Base-by-base conservation (phyloP, 345 rosid genomes). In the Fremontodendron californicum region DNA sequence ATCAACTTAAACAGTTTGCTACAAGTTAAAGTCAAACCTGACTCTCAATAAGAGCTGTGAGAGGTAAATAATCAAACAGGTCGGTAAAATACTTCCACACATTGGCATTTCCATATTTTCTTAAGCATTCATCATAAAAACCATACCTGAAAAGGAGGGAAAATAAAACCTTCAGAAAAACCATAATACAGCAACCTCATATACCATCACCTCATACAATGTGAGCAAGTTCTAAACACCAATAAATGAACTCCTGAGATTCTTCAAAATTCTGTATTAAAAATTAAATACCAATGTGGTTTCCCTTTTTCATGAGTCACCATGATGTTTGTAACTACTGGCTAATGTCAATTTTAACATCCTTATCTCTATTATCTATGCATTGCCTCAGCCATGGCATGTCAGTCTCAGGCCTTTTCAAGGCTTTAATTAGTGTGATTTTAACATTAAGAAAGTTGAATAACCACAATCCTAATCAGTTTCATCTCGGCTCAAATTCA, bases 51-150 rank as follows among this genome's bases (percentile, higher is more conserved):
- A 92, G 35, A n/a, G n/a, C n/a, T n/a, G n/a, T n/a, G n/a, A n/a
- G n/a, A n/a, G n/a, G 1, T 65, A 94, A 90, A 79, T 94, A 94
- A 84, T 94, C 97, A 76, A 94, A 94, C 78, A 92, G 90, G 78
- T 92, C 97, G 0, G 98, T 94, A 75, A 94, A 94, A 62, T 91
- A 82, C 88, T 94, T 94, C 98, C 98, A 94, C 18, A 94, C 98
- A 79, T 94, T 93, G 27, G 97, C 97, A 85, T 94, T 94, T 84
- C 98, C 98, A 70, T 94, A 94, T 83, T 94, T 60, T 80, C 98
- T 87, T 90, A 94, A 86, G 80, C 98, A 93, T 76, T 93, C 98
- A 31, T 60, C 65, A 81, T 94, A 94, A 83, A 94, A 94, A 10
- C 98, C 97, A 88, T 94, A 92, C 74, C 98, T 94, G 93, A 80